Percentiles rank a stretch among this genome's conserved stretches.
Evolutionary conservation across 345 rosid genomes (phyloP).

Genomic region (Rhodamnia argentea): DNA sequence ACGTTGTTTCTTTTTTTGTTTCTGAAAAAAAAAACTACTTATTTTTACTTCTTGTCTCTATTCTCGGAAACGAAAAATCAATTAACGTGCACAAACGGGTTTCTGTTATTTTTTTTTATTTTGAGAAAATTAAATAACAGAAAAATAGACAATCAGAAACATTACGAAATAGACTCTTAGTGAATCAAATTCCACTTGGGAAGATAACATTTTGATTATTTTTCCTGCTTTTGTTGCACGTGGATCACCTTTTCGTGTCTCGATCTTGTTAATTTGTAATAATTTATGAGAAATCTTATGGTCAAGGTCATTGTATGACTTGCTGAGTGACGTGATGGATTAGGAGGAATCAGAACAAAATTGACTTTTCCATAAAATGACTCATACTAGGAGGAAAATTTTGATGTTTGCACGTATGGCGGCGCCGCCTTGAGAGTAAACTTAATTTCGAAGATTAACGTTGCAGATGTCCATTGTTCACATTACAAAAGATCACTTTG

Average conservation of each 20-base stretch:
- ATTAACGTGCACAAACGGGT: no score
- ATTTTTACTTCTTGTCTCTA: no score
- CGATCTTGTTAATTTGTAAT: background rate
- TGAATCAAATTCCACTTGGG: background rate
- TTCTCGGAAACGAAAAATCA: no score
- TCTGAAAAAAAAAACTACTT: no score
- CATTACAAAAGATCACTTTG: no score
- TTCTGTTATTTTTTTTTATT: no score
- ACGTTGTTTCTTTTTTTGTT: no score
- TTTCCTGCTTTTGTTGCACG: background rate
- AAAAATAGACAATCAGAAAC: no score
- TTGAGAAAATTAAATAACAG: no score
- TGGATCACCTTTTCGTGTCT: background rate
- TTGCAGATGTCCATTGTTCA: no score
- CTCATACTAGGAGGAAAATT: background rate
- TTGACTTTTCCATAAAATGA: background rate
- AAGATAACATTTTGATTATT: background rate
- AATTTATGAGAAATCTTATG: background rate
- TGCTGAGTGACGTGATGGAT: background rate
- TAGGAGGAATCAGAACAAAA: background rate
- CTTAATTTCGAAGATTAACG: background rate
- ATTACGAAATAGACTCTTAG: background rate
- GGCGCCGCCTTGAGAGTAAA: background rate
- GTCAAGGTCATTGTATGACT: background rate
- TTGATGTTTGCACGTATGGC: background rate